phyloP scores from a whole-genome alignment of 2,329 filamentous ascomycete species.

The Trichoderma asperellum region DNA sequence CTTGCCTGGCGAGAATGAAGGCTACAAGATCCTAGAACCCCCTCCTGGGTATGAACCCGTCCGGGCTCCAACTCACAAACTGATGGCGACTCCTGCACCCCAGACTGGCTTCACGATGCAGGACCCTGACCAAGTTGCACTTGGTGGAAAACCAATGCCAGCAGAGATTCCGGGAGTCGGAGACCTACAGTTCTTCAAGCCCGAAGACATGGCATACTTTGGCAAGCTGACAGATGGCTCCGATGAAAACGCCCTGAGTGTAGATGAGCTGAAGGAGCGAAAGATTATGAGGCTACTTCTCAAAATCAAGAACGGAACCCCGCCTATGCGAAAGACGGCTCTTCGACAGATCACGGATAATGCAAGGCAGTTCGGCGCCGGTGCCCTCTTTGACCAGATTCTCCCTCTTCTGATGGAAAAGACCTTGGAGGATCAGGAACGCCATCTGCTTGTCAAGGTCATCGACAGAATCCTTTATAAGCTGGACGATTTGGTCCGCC shows the following conservation, averaged over 20 bases:
- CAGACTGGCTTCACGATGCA: conserved; percentile 95
- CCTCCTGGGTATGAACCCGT: conserved; percentile 90
- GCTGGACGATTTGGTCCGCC: conserved; percentile 91
- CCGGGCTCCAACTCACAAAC: conserved; percentile 73
- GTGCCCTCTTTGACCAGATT: conserved; percentile 95
- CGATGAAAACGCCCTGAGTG: conserved; percentile 87
- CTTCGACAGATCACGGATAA: conserved; percentile 97
- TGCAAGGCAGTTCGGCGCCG: conserved; percentile 91
- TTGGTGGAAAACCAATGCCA: conserved; percentile 86
- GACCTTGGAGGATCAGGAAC: conserved; percentile 94
- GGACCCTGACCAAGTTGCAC: conserved; percentile 81
- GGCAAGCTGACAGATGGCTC: conserved; percentile 94
- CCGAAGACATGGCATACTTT: conserved; percentile 98
- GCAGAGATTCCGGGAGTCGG: conserved; percentile 96
- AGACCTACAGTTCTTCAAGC: conserved; percentile 96
- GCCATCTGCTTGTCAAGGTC: conserved; percentile 97
- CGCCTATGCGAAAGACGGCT: conserved; percentile 97
- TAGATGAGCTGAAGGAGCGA: conserved; percentile 94
- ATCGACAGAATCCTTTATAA: conserved; percentile 99
- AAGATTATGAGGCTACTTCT: conserved; percentile 97
- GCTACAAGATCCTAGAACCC: conserved; percentile 88
- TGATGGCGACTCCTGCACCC: conserved; percentile 74
- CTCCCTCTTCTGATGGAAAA: conserved; percentile 97
- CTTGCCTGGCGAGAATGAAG: conserved; percentile 83
- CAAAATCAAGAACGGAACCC: conserved; percentile 99